These are phyloP conservation scores for Cladophialophora carrionii DNA, from an alignment of 2,329 filamentous ascomycete species.

Conservation along the genomic window DNA sequence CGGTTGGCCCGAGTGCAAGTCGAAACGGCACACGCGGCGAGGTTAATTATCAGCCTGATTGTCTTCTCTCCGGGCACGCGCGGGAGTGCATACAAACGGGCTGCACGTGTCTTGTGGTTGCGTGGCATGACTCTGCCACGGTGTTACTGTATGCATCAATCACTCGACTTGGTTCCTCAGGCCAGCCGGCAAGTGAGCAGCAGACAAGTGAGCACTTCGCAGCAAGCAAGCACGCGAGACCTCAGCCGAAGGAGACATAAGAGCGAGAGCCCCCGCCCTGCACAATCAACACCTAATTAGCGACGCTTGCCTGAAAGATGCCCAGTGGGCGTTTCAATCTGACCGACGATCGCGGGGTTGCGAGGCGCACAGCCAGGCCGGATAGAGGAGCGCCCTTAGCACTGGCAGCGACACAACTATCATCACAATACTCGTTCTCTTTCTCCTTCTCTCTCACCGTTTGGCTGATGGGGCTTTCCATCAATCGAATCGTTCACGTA, in stretches of 20 bases:
- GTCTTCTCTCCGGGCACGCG: not conserved
- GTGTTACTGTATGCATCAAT: no score
- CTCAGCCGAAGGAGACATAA: not conserved
- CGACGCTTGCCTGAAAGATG: not conserved
- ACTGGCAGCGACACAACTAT: not conserved
- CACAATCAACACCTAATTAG: not conserved
- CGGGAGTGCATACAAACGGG: not conserved
- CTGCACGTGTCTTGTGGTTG: not conserved
- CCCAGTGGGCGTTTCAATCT: not conserved
- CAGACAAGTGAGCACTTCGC: not conserved
- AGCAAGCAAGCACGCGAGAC: not conserved
- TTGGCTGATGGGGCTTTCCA: constrained; percentile 4
- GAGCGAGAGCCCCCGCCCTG: not conserved
- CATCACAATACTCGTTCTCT: not conserved
- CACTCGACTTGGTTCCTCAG: not conserved
- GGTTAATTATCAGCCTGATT: constrained; percentile 12
- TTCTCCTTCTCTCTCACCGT: not conserved
- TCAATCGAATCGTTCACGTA: constrained; percentile 6
- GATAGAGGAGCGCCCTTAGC: not conserved
- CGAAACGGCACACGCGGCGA: not conserved
- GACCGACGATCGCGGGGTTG: not conserved
- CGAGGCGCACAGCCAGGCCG: not conserved
- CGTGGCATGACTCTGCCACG: not conserved
- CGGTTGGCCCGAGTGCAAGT: not conserved
- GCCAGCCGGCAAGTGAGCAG: not conserved